Percentiles rank a stretch among this genome's conserved stretches.
Evolutionary conservation across 257 asterid species (phyloP).

Genomic region (Gentiana straminea): DNA sequence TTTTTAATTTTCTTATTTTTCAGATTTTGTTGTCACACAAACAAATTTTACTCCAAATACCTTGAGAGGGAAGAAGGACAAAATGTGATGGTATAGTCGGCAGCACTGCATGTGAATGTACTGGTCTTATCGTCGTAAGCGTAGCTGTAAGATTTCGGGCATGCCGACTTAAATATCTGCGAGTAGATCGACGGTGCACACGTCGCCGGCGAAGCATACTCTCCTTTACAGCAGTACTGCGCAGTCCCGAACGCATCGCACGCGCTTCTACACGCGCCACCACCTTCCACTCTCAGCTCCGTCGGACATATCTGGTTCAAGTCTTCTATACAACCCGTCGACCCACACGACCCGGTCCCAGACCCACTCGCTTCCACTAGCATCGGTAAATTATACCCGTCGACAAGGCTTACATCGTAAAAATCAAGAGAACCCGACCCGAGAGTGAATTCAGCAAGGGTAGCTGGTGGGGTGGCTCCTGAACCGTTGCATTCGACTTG

Average conservation of each 20-base stretch:
- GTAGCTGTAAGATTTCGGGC: conserved; percentile 67
- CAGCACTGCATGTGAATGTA: conserved; percentile 60
- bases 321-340: conserved; percentile 64
- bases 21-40: no score
- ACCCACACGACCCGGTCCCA: conserved; percentile 55
- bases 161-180: conserved; percentile 53
- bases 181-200: conserved; percentile 60
- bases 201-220: conserved; percentile 47
- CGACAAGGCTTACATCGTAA: conserved; percentile 74
- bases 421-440: conserved; percentile 71
- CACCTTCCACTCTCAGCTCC: conserved; percentile 39
- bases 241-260: conserved; percentile 57
- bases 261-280: conserved; percentile 70
- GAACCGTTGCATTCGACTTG: conserved; percentile 61
- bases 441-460: conserved; percentile 74
- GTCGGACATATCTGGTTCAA: conserved; percentile 47
- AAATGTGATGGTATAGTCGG: conserved; percentile 60
- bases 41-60: no score
- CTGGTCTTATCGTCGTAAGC: conserved; percentile 69
- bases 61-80: conserved; percentile 32
- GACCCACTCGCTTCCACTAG: conserved; percentile 60
- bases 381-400: conserved; percentile 70
- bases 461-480: conserved; percentile 63
- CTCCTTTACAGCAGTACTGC: conserved; percentile 61
- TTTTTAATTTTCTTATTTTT: no score